A percentile compares a stretch with the other conserved stretches of the same genome.
Conservation (phyloP, 306 rosid genomes). For the Acacia crassicarpa region DNA sequence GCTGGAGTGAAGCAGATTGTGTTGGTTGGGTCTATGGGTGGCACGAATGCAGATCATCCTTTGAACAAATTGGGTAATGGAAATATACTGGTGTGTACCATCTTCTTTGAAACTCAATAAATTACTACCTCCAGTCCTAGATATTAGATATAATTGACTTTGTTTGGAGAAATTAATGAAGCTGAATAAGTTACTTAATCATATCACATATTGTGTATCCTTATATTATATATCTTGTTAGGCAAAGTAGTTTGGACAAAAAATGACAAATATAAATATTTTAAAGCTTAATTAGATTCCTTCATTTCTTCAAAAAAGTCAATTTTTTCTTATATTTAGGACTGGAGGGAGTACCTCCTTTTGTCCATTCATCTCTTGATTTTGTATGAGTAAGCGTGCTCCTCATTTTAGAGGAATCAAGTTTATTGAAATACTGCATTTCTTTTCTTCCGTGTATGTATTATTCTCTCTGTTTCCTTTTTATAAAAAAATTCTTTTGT, state of each 20-base stretch:
- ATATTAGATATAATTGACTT: too few species aligned
- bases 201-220: too few species aligned
- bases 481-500: background rate
- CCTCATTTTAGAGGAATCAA: background rate
- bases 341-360: background rate
- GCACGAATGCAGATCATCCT: constrained; percentile 74
- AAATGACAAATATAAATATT: too few species aligned
- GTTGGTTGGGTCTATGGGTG: constrained; percentile 97
- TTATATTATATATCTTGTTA: too few species aligned
- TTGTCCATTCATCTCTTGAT: background rate
- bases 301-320: too few species aligned
- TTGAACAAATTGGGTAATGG: constrained; percentile 88
- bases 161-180: too few species aligned
- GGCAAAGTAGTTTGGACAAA: too few species aligned
- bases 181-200: too few species aligned
- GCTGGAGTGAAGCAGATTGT: constrained; percentile 94
- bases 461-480: constrained; percentile 4
- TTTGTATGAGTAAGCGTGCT: background rate
- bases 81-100: constrained; percentile 79
- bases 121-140: background rate
- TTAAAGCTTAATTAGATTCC: too few species aligned
- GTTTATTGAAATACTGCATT: constrained; percentile 9
- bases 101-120: constrained; percentile 11
- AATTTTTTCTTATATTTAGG: too few species aligned
- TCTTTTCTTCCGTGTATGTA: background rate